Percentiles rank a stretch among this genome's conserved stretches.
Evolutionary conservation across 177 flowering plant species (phyloP).

Genomic region (Vitis hybrid): DNA sequence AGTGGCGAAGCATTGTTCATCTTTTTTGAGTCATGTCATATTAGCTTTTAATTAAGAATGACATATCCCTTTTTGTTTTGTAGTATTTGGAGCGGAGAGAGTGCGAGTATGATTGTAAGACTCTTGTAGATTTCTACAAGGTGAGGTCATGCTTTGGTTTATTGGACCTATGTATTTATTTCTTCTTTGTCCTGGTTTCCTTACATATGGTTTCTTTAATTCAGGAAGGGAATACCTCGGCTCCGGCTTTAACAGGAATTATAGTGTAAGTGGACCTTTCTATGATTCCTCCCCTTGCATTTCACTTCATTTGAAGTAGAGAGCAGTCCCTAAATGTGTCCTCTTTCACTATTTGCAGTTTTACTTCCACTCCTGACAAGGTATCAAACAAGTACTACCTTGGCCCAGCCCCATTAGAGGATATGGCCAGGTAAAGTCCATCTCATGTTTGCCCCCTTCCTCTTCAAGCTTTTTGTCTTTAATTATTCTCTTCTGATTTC

Average conservation of each 20-base stretch:
- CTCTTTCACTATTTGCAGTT: conserved; percentile 41
- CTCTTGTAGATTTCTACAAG: conserved; percentile 75
- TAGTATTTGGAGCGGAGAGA: conserved; percentile 93
- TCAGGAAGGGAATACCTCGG: conserved; percentile 62
- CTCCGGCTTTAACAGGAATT: conserved; percentile 66
- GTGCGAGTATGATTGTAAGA: conserved; percentile 85
- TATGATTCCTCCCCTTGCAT: neutral
- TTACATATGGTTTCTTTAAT: conserved; percentile 7
- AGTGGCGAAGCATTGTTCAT: too few species aligned
- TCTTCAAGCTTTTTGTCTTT: neutral
- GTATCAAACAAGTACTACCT: conserved; percentile 78
- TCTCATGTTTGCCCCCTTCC: neutral
- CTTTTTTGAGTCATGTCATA: too few species aligned
- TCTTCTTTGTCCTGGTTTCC: conserved; percentile 8
- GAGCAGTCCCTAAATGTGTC: neutral
- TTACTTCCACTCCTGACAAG: conserved; percentile 86
- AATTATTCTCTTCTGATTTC: neutral
- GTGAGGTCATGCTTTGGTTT: conserved; percentile 31
- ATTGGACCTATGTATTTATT: neutral
- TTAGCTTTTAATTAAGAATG: neutral
- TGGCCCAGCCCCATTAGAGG: conserved; percentile 89
- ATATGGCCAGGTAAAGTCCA: conserved; percentile 72
- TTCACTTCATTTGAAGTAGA: neutral
- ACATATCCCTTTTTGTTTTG: conserved; percentile 17
- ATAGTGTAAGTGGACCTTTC: conserved; percentile 60